These are phyloP conservation scores for Termitomyces heimii DNA, from an alignment of 768 basidiomycete genomes.

Conservation along the genomic window DNA sequence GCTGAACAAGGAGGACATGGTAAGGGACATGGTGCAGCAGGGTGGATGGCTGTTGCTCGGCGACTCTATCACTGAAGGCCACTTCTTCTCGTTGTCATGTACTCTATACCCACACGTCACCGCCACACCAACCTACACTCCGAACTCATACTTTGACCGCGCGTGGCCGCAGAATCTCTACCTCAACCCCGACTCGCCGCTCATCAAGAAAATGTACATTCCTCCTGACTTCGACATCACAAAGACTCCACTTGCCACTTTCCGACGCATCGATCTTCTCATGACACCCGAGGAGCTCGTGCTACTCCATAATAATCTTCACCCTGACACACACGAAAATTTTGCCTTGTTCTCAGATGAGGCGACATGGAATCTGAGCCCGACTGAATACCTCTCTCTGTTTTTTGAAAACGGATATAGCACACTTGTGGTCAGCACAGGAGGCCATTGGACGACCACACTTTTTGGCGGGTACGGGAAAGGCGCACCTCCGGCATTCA, in stretches of 20 bases:
- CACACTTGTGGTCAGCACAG: constrained; percentile 59
- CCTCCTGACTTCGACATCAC: constrained; percentile 50
- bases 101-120: constrained; percentile 59
- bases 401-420: constrained; percentile 51
- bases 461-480: constrained; percentile 33
- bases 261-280: constrained; percentile 61
- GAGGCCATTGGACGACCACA: constrained; percentile 64
- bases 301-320: constrained; percentile 32
- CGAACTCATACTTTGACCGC: constrained; percentile 50
- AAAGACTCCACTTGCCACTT: constrained; percentile 56
- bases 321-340: constrained; percentile 21
- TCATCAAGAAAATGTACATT: constrained; percentile 28
- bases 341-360: constrained; percentile 52
- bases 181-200: constrained; percentile 49
- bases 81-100: constrained; percentile 72
- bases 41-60: constrained; percentile 69
- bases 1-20: constrained; percentile 35
- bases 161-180: constrained; percentile 62
- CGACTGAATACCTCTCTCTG: constrained; percentile 44
- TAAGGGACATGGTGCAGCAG: constrained; percentile 56
- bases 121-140: constrained; percentile 57
- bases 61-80: constrained; percentile 66
- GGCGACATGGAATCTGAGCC: constrained; percentile 44
- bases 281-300: constrained; percentile 42
- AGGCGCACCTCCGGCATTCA: neutral